Percentiles rank a stretch among this genome's conserved stretches.
Evolutionary conservation across 306 rosid species (phyloP).

Genomic region (Medicago truncatula): DNA sequence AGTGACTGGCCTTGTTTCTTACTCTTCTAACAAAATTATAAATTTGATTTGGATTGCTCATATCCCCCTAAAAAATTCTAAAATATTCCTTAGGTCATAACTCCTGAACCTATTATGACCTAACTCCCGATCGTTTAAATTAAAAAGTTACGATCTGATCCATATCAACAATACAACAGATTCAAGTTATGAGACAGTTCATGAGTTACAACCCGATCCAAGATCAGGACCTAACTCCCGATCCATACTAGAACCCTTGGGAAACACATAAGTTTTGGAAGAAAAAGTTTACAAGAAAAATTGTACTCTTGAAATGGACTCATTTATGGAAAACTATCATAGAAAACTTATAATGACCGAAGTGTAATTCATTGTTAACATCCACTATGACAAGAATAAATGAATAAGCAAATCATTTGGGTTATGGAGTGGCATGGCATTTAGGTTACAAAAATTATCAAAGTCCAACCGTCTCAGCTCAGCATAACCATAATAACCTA

Average conservation of each 20-base stretch:
- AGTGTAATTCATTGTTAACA: neutral
- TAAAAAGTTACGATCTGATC: no score
- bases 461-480: neutral
- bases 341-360: constrained; percentile 9
- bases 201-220: no score
- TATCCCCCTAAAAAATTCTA: no score
- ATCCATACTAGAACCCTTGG: neutral
- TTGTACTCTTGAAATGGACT: constrained; percentile 23
- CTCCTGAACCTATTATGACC: no score
- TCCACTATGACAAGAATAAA: constrained; percentile 28
- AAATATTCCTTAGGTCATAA: no score
- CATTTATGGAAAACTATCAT: neutral
- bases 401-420: neutral
- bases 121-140: no score
- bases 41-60: no score
- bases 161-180: no score
- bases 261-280: constrained; percentile 3
- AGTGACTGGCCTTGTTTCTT: no score
- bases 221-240: no score
- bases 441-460: constrained; percentile 30
- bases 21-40: no score
- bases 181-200: no score
- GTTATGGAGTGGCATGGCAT: neutral
- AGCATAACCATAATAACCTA: constrained; percentile 5
- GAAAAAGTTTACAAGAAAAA: neutral